These are phyloP conservation scores for Globisporangium heterothallicum DNA, from an alignment of 352 stramenopile species.

Conservation along the genomic window DNA sequence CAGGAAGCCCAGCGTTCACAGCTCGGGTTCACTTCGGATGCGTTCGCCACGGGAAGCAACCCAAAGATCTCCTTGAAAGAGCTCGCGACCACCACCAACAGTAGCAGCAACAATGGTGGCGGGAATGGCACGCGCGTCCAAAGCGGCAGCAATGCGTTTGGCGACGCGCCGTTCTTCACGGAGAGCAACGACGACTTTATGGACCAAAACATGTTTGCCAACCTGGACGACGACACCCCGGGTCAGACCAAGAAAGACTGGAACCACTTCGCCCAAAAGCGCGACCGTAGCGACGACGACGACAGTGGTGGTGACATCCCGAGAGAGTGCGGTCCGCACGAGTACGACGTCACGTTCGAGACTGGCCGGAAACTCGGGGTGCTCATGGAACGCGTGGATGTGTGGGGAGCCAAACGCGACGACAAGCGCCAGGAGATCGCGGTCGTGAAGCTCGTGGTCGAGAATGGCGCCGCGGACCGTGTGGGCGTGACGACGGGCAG, in stretches of 20 bases:
- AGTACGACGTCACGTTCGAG: slow-evolving; percentile 80
- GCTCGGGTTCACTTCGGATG: slow-evolving; percentile 44
- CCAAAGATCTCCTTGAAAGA: slow-evolving; percentile 42
- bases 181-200: slow-evolving; percentile 60
- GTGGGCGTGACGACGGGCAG: slow-evolving; percentile 62
- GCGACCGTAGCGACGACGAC: slow-evolving; percentile 2
- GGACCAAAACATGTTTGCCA: slow-evolving; percentile 45
- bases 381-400: slow-evolving; percentile 74
- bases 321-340: slow-evolving; percentile 36
- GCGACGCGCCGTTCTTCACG: slow-evolving; percentile 58
- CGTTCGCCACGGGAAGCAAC: slow-evolving; percentile 26
- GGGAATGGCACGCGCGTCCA: too few species aligned
- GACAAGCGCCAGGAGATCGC: slow-evolving; percentile 58
- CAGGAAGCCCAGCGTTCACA: slow-evolving; percentile 59
- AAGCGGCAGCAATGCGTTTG: slow-evolving; percentile 17
- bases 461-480: slow-evolving; percentile 67
- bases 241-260: slow-evolving; percentile 15
- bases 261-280: slow-evolving; percentile 8
- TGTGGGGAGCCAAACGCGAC: slow-evolving; percentile 42
- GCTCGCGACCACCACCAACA: slow-evolving; percentile 12
- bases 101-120: slow-evolving; percentile 15
- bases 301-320: slow-evolving; percentile 17
- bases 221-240: slow-evolving; percentile 45
- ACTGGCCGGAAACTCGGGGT: slow-evolving; percentile 73
- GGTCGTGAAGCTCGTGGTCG: slow-evolving; percentile 77